Evolutionary conservation across 2,329 filamentous ascomycete species (phyloP).

Genomic region (Dothideomycetes sp.): DNA sequence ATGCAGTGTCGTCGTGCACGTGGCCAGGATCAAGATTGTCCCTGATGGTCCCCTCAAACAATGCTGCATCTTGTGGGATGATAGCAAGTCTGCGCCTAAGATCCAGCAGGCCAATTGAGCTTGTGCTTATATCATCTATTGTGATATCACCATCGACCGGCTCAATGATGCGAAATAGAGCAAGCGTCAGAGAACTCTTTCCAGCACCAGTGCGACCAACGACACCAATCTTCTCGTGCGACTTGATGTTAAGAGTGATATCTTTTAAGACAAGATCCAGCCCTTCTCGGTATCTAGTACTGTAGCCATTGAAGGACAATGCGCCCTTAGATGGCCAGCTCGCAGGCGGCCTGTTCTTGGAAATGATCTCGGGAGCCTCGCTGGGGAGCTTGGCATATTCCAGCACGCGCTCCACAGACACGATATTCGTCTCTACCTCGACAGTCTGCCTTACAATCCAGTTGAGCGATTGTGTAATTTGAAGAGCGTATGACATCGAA

Average conservation of each 20-base stretch:
- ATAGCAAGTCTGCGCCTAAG: constrained; percentile 83
- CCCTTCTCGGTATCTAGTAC: constrained; percentile 80
- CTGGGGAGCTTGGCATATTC: constrained; percentile 87
- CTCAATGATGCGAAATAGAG: constrained; percentile 94
- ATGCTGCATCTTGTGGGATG: constrained; percentile 92
- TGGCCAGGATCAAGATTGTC: constrained; percentile 94
- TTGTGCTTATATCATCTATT: constrained; percentile 84
- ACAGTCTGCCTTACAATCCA: constrained; percentile 99
- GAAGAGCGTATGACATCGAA: constrained; percentile 91
- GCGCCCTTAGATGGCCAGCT: constrained; percentile 87
- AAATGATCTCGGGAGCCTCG: constrained; percentile 89
- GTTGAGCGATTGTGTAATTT: constrained; percentile 94
- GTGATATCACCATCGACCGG: constrained; percentile 69
- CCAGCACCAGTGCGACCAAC: constrained; percentile 93
- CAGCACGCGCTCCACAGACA: constrained; percentile 92
- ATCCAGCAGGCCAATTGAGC: constrained; percentile 79
- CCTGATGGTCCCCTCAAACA: constrained; percentile 86
- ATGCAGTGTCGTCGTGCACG: constrained; percentile 89
- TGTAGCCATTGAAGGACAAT: constrained; percentile 87
- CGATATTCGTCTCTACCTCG: constrained; percentile 99
- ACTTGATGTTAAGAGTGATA: constrained; percentile 82
- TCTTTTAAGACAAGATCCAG: constrained; percentile 90
- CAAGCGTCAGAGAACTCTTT: constrained; percentile 86
- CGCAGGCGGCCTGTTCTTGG: constrained; percentile 72
- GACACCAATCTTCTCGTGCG: constrained; percentile 95